A percentile compares a stretch with the other conserved stretches of the same genome.
Evolutionary conservation across 768 basidiomycete genomes (phyloP).

Genomic region (Macrolepiota dolichaula): DNA sequence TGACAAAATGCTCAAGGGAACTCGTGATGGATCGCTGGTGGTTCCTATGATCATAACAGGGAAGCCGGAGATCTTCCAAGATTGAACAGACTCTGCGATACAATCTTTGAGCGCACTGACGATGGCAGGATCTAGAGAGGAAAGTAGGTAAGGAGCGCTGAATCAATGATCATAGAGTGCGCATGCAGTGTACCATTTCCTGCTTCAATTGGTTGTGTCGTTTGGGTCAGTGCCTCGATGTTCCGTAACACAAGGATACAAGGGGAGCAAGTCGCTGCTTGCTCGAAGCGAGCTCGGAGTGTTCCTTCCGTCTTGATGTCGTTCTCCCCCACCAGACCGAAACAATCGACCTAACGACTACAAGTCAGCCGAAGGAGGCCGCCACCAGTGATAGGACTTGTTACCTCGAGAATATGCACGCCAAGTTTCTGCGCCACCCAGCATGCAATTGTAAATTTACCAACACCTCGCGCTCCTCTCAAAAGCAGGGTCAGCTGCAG

Average conservation of each 20-base stretch:
- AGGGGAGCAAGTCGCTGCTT: constrained; percentile 75
- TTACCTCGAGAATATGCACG: constrained; percentile 77
- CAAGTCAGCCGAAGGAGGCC: neutral
- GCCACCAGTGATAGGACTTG: neutral
- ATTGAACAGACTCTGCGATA: constrained; percentile 49
- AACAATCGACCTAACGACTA: constrained; percentile 73
- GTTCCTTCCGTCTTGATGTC: constrained; percentile 71
- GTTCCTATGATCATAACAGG: constrained; percentile 79
- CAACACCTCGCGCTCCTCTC: constrained; percentile 75
- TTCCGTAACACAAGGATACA: constrained; percentile 81
- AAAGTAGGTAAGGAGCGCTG: neutral
- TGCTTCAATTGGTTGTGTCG: constrained; percentile 58
- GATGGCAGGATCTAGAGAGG: constrained; percentile 51
- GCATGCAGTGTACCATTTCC: constrained; percentile 50
- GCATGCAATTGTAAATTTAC: constrained; percentile 68
- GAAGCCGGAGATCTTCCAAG: constrained; percentile 58
- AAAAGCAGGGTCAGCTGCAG: constrained; percentile 71
- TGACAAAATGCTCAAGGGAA: constrained; percentile 59
- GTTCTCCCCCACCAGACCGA: constrained; percentile 75
- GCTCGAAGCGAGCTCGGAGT: constrained; percentile 70
- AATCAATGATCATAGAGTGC: neutral
- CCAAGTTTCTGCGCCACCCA: constrained; percentile 62
- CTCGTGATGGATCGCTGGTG: constrained; percentile 58
- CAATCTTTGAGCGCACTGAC: constrained; percentile 60
- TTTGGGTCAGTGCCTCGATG: constrained; percentile 74